A percentile compares a stretch with the other conserved stretches of the same genome.
Conservation (phyloP, 306 rosid species). For the Potentilla sterilis region DNA sequence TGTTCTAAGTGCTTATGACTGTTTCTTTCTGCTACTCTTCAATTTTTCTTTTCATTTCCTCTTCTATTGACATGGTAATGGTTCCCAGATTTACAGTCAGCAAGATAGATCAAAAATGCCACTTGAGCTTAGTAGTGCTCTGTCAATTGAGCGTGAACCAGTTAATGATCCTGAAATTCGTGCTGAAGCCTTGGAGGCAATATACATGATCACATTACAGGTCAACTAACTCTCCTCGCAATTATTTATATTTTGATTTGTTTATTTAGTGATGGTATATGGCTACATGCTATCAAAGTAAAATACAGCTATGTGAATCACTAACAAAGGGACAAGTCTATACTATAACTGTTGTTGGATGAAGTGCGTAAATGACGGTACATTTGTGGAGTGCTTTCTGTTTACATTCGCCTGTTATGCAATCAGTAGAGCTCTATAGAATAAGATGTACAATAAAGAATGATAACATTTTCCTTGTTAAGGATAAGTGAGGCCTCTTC, state of each 20-base stretch:
- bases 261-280: not conserved
- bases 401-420: not conserved
- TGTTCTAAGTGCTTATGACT: not conserved
- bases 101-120: slow-evolving; percentile 88
- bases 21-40: not conserved
- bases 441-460: not conserved
- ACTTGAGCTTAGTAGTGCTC: slow-evolving; percentile 82
- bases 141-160: slow-evolving; percentile 85
- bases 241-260: not conserved
- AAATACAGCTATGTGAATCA: not conserved
- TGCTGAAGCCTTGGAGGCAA: slow-evolving; percentile 77
- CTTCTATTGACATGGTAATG: slow-evolving; percentile 23
- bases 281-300: not conserved
- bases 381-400: not conserved
- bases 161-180: slow-evolving; percentile 79
- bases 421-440: not conserved
- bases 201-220: slow-evolving; percentile 81
- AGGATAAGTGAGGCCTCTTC: not conserved
- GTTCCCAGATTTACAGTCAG: slow-evolving; percentile 63
- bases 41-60: not conserved
- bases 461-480: not conserved
- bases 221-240: slow-evolving; percentile 30
- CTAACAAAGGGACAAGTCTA: not conserved
- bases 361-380: not conserved
- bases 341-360: not conserved